These are phyloP conservation scores for Mycena filopes DNA, from an alignment of 768 basidiomycete species.

Conservation along the genomic window DNA sequence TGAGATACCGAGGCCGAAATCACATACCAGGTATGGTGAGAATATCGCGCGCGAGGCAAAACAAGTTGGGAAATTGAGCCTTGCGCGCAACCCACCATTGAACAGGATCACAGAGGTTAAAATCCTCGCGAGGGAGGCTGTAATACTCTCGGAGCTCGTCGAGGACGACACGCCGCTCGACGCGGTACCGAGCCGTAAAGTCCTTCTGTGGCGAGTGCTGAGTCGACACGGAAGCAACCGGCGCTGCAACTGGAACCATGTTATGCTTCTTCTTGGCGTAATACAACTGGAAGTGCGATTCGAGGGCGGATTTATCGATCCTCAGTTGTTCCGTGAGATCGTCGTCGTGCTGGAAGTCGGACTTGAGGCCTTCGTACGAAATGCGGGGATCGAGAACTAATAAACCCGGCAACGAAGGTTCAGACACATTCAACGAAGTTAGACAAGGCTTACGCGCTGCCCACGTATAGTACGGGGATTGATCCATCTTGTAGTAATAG, in stretches of 20 bases:
- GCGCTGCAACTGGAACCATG: no score
- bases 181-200: neutral
- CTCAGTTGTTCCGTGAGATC: neutral
- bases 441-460: no score
- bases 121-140: neutral
- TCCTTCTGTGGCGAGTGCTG: neutral
- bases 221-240: no score
- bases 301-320: neutral
- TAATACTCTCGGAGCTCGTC: neutral
- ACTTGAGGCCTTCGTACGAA: no score
- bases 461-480: no score
- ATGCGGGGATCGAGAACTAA: no score
- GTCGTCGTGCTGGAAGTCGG: no score
- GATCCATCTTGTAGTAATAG: no score
- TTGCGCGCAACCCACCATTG: neutral
- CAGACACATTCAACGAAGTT: no score
- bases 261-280: neutral
- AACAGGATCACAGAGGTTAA: neutral
- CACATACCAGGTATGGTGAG: neutral
- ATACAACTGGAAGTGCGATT: neutral
- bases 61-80: neutral
- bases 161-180: neutral
- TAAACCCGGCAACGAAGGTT: no score
- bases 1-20: neutral
- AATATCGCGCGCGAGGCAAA: neutral